These are phyloP conservation scores for Paradendryphiella salina DNA, from an alignment of 2,329 filamentous ascomycete genomes.

Conservation along the genomic window DNA sequence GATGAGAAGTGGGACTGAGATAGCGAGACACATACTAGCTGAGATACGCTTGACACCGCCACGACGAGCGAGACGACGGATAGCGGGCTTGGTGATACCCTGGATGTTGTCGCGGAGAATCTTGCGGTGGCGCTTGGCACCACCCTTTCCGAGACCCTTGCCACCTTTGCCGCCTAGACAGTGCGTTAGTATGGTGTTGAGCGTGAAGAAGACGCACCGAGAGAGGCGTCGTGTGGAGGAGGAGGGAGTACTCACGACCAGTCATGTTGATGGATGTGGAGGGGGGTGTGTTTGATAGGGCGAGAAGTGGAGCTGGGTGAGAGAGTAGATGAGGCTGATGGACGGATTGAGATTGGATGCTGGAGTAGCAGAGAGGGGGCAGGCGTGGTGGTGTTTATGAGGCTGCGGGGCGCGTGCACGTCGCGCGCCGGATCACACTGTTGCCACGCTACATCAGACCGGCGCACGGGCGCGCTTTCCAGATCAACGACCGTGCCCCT, in stretches of 20 bases:
- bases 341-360: constrained; percentile 22
- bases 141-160: constrained; percentile 59
- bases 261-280: constrained; percentile 46
- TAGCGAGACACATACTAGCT: constrained; percentile 48
- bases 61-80: constrained; percentile 59
- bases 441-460: constrained; percentile 37
- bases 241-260: constrained; percentile 47
- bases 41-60: constrained; percentile 59
- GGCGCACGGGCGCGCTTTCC: constrained; percentile 37
- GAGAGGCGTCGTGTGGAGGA: constrained; percentile 13
- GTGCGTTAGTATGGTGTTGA: constrained; percentile 38
- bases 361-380: constrained; percentile 21
- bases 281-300: constrained; percentile 20
- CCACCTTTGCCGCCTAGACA: constrained; percentile 57
- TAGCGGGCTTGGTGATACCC: constrained; percentile 59
- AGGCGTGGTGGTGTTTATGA: constrained; percentile 27
- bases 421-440: constrained; percentile 32
- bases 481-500: constrained; percentile 42
- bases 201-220: constrained; percentile 15
- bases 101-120: constrained; percentile 61
- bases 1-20: constrained; percentile 1
- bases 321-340: constrained; percentile 13
- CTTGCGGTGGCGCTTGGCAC: constrained; percentile 60
- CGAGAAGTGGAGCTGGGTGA: neutral
- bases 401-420: constrained; percentile 30